A percentile compares a stretch with the other conserved stretches of the same genome.
Evolutionary conservation across 495 filamentous ascomycete species (phyloP).

Genomic region (Penicillium cosmopolitanum): DNA sequence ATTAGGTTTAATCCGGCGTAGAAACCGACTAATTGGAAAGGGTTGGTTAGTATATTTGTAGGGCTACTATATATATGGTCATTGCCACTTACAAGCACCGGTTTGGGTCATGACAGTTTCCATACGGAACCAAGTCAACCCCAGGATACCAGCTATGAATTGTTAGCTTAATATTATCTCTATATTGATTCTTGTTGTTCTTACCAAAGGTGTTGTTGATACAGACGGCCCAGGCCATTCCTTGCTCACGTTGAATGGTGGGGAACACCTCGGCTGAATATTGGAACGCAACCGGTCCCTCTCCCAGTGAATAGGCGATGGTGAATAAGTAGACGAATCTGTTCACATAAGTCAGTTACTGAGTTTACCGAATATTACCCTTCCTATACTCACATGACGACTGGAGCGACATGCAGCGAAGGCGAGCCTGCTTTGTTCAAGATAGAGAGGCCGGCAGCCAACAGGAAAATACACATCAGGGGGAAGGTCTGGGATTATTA

Average conservation of each 20-base stretch:
- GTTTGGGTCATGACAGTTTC: constrained; percentile 48
- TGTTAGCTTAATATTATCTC: neutral
- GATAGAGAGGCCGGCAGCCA: constrained; percentile 67
- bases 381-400: constrained; percentile 30
- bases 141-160: constrained; percentile 42
- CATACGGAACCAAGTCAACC: constrained; percentile 56
- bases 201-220: constrained; percentile 51
- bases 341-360: neutral
- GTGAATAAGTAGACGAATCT: constrained; percentile 49
- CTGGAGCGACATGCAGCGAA: constrained; percentile 28
- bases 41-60: neutral
- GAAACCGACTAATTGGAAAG: constrained; percentile 41
- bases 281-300: constrained; percentile 55
- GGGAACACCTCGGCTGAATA: constrained; percentile 59
- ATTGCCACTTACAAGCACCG: constrained; percentile 45
- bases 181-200: neutral
- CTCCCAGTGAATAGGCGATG: constrained; percentile 49
- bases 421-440: constrained; percentile 33
- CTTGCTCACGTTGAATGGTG: constrained; percentile 49
- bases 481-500: constrained; percentile 73
- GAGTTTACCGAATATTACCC: neutral
- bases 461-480: constrained; percentile 70
- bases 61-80: neutral
- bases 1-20: constrained; percentile 58
- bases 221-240: constrained; percentile 50